These are phyloP conservation scores for Funneliformis caledonium DNA, from an alignment of 371 early-diverging fungal species.

Conservation along the genomic window DNA sequence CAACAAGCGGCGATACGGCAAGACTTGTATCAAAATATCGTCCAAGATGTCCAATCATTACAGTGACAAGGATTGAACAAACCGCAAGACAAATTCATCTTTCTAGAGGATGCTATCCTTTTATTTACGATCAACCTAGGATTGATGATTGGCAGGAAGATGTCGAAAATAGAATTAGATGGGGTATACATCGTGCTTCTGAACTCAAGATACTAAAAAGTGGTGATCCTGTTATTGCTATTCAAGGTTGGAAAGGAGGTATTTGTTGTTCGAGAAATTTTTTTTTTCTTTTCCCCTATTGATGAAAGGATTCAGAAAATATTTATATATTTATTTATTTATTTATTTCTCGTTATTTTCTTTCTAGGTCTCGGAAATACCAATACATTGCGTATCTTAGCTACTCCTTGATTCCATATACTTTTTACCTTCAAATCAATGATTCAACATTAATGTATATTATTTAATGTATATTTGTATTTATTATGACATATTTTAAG, in stretches of 20 bases:
- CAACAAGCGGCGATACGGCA: slow-evolving; percentile 84
- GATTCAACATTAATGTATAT: too few relatives aligned
- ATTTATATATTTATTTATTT: not conserved
- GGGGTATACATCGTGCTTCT: slow-evolving; percentile 69
- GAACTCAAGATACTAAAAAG: slow-evolving; percentile 58
- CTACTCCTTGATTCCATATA: slow-evolving; percentile 34
- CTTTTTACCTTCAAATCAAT: not conserved
- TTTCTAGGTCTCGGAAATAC: slow-evolving; percentile 75
- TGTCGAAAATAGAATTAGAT: slow-evolving; percentile 79
- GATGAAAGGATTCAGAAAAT: not conserved
- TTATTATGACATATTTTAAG: too few relatives aligned
- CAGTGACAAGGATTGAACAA: slow-evolving; percentile 82
- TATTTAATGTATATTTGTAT: too few relatives aligned
- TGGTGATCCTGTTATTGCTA: slow-evolving; percentile 76
- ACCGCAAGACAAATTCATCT: slow-evolving; percentile 91
- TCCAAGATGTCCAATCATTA: slow-evolving; percentile 89
- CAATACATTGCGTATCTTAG: slow-evolving; percentile 81
- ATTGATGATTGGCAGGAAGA: slow-evolving; percentile 81
- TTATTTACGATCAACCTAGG: slow-evolving; percentile 69
- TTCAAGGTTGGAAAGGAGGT: slow-evolving; percentile 82
- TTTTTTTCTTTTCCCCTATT: not conserved
- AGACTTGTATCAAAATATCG: slow-evolving; percentile 95
- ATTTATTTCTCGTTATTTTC: slow-evolving; percentile 24
- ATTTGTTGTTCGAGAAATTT: not conserved
- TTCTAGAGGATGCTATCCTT: slow-evolving; percentile 92